phyloP scores from a whole-genome alignment of 257 asterid species.

The Solanum etuberosum region DNA sequence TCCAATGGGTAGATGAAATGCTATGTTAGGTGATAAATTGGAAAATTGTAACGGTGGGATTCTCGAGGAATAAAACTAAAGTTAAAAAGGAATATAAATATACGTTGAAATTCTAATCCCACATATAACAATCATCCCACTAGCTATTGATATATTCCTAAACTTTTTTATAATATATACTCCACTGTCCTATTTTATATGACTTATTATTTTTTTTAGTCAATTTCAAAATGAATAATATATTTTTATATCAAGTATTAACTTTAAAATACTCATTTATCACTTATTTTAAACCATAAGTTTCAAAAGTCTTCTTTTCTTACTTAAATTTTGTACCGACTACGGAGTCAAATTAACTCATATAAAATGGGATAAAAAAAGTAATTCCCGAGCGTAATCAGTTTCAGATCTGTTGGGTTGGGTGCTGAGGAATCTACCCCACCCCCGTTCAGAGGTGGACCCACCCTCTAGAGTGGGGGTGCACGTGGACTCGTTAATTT shows the following conservation, averaged over 20 bases:
- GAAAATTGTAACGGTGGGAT: background rate
- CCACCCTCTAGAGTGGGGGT: too few species aligned
- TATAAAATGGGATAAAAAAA: too few species aligned
- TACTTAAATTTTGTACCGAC: too few species aligned
- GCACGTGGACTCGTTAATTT: too few species aligned
- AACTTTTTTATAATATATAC: background rate
- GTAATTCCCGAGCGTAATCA: background rate
- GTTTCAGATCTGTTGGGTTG: constrained; percentile 14
- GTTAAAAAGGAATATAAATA: background rate
- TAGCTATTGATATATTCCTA: background rate
- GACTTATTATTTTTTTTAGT: too few species aligned
- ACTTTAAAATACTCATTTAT: background rate
- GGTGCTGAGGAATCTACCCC: constrained; percentile 17
- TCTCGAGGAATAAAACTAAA: constrained; percentile 1
- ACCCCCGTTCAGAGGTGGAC: background rate
- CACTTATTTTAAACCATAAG: too few species aligned
- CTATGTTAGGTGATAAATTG: background rate
- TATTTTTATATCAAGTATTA: too few species aligned
- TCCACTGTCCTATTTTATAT: too few species aligned
- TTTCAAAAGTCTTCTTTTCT: too few species aligned
- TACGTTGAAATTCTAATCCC: constrained; percentile 18
- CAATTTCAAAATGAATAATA: background rate
- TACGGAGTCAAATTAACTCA: background rate
- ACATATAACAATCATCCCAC: background rate
- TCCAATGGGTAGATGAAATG: too few species aligned